A percentile compares a stretch with the other conserved stretches of the same genome.
Conservation (phyloP, 164 flowering plant genomes). For the Chimonanthus salicifolius region DNA sequence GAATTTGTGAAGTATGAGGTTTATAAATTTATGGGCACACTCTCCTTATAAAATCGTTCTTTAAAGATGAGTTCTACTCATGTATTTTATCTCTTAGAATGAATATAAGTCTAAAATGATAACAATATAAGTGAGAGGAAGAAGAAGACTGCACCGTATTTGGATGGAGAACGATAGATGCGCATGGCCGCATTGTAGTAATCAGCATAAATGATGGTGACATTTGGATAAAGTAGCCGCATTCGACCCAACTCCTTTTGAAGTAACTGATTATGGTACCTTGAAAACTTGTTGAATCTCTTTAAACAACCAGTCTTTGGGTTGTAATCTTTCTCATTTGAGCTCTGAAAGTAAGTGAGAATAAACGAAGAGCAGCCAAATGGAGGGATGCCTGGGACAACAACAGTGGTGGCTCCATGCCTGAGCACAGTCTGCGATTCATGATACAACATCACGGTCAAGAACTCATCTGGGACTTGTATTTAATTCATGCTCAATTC, state of each 20-base stretch:
- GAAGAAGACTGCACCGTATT: constrained; percentile 25
- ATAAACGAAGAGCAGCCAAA: constrained; percentile 44
- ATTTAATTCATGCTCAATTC: too few species aligned
- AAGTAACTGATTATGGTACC: constrained; percentile 42
- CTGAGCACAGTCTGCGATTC: constrained; percentile 35
- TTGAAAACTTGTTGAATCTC: constrained; percentile 30
- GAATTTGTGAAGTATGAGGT: too few species aligned
- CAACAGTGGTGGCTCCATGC: constrained; percentile 41
- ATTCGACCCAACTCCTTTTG: constrained; percentile 25
- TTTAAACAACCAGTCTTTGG: constrained; percentile 39
- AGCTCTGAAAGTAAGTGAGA: constrained; percentile 29
- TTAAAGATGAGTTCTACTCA: too few species aligned
- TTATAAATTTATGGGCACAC: too few species aligned
- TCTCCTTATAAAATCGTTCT: too few species aligned
- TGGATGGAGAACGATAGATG: constrained; percentile 25
- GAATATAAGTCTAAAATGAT: too few species aligned
- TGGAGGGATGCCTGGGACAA: constrained; percentile 52
- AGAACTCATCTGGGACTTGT: not conserved
- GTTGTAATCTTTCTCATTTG: constrained; percentile 29
- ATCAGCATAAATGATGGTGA: constrained; percentile 49
- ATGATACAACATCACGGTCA: not conserved
- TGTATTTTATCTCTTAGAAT: too few species aligned
- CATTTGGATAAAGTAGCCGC: constrained; percentile 33
- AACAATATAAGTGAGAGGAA: too few species aligned
- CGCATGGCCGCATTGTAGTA: constrained; percentile 37